A percentile compares a stretch with the other conserved stretches of the same genome.
These are phyloP conservation scores for Glycine tomentella DNA, from an alignment of 306 rosid species.

Conservation along the genomic window DNA sequence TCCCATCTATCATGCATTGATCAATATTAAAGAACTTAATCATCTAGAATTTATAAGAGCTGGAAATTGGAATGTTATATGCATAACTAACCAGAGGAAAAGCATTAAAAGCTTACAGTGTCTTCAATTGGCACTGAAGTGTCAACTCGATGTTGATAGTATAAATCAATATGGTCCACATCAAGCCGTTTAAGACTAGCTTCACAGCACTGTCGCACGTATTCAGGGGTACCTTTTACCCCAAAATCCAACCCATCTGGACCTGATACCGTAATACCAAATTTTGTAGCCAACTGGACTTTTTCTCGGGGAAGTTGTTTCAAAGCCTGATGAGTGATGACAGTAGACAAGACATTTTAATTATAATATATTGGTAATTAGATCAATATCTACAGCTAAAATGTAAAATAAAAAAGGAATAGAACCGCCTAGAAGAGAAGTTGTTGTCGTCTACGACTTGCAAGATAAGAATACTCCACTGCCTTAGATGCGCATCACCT, in stretches of 20 bases:
- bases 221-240: slow-evolving; percentile 68
- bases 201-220: slow-evolving; percentile 70
- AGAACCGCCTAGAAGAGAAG: no score
- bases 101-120: slow-evolving; percentile 60
- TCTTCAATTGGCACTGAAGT: slow-evolving; percentile 75
- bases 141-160: slow-evolving; percentile 69
- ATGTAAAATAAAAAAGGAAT: no score
- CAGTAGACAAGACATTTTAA: slow-evolving; percentile 24
- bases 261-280: slow-evolving; percentile 50
- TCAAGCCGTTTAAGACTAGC: slow-evolving; percentile 68
- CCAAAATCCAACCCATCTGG: slow-evolving; percentile 31
- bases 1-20: slow-evolving; percentile 53
- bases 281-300: slow-evolving; percentile 77
- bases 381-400: no score
- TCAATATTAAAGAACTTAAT: slow-evolving; percentile 29
- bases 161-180: slow-evolving; percentile 62
- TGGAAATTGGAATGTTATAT: slow-evolving; percentile 13
- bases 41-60: neutral
- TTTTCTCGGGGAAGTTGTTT: slow-evolving; percentile 73
- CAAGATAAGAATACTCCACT: no score
- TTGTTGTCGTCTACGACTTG: no score
- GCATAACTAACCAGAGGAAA: slow-evolving; percentile 9
- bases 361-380: no score
- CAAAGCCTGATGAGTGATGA: slow-evolving; percentile 60
- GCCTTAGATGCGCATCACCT: no score